phyloP scores from a whole-genome alignment of 2,329 filamentous ascomycete species.

The Phialophora verrucosa region DNA sequence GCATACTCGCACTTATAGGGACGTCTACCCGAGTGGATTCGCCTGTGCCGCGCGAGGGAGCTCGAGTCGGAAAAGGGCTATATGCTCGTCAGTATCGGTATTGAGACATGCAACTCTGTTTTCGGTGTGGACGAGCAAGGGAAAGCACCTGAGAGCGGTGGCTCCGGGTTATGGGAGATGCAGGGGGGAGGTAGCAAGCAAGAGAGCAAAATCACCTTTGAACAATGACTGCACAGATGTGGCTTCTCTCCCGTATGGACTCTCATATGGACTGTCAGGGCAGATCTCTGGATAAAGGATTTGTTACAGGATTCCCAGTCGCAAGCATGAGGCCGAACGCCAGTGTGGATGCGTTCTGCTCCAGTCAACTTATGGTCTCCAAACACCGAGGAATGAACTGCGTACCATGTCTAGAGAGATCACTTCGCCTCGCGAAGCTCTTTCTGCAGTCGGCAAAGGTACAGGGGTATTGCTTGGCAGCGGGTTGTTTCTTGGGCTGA shows the following conservation, averaged over 20 bases:
- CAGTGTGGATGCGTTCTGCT: conserved; percentile 91
- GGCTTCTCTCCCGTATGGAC: conserved; percentile 98
- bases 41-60: conserved; percentile 87
- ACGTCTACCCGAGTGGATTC: conserved; percentile 93
- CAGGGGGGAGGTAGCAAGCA: conserved; percentile 5
- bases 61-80: conserved; percentile 97
- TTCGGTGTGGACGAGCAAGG: background rate
- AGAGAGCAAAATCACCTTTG: conserved; percentile 70
- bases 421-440: conserved; percentile 89
- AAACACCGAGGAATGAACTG: conserved; percentile 30
- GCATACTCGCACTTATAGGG: conserved; percentile 98
- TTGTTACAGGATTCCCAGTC: conserved; percentile 89
- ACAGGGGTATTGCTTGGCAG: conserved; percentile 70
- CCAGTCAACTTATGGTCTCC: conserved; percentile 11
- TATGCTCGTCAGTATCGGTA: conserved; percentile 28
- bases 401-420: conserved; percentile 92
- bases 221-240: conserved; percentile 94
- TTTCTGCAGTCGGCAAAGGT: conserved; percentile 89
- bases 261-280: conserved; percentile 90
- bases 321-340: conserved; percentile 88
- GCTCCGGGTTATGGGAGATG: conserved; percentile 34
- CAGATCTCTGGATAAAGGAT: conserved; percentile 95
- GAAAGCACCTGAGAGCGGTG: background rate
- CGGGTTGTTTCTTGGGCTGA: conserved; percentile 52
- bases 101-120: background rate